Conservation (phyloP, 1,284 basidiomycete species). For the Anthracocystis setariae region DNA sequence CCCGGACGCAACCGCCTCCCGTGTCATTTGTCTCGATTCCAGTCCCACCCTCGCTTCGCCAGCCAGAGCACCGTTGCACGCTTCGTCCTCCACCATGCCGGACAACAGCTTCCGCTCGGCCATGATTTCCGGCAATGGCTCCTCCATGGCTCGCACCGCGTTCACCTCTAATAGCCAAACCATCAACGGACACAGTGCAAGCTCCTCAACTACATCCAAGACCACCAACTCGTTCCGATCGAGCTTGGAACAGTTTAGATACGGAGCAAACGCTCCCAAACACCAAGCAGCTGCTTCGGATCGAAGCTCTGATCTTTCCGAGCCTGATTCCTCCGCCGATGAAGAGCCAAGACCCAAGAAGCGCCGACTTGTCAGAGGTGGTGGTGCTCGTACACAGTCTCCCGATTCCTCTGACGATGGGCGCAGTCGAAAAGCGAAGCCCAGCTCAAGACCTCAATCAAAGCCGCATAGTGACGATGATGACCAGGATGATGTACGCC, state of each 20-base stretch:
- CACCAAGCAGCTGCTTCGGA: conserved; percentile 20
- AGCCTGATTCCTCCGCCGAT: conserved; percentile 24
- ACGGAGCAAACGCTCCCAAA: conserved; percentile 13
- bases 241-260: conserved; percentile 42
- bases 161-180: conserved; percentile 18
- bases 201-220: background rate
- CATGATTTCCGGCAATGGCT: conserved; percentile 27
- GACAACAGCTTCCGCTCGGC: conserved; percentile 32
- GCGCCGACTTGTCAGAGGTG: conserved; percentile 38
- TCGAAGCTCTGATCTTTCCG: conserved; percentile 40
- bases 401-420: conserved; percentile 14
- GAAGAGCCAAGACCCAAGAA: conserved; percentile 41
- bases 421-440: background rate
- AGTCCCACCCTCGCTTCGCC: conserved; percentile 31
- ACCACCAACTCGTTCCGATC: conserved; percentile 17
- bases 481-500: conserved; percentile 13
- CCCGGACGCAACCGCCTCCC: conserved; percentile 9
- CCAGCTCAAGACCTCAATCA: background rate
- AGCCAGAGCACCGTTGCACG: background rate
- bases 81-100: conserved; percentile 15
- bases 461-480: conserved; percentile 2
- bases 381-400: conserved; percentile 13
- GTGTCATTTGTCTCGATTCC: conserved; percentile 36
- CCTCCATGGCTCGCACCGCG: conserved; percentile 30
- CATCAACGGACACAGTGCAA: conserved; percentile 8